A percentile compares a stretch with the other conserved stretches of the same genome.
Evolutionary conservation across 2,329 filamentous ascomycete genomes (phyloP).

Genomic region (Lachnellula occidentalis): DNA sequence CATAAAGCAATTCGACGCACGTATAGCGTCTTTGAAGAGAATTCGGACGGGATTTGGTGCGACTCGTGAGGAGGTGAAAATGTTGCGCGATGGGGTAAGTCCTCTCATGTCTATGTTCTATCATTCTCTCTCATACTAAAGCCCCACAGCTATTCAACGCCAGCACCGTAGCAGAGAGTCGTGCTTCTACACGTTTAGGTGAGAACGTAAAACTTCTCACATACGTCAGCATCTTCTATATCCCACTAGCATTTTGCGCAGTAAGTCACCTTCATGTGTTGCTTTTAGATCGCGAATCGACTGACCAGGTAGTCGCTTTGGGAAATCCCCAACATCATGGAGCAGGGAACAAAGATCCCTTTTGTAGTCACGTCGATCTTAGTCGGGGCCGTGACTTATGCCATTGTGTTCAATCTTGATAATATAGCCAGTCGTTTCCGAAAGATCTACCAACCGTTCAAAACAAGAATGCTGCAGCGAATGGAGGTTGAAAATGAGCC

Average conservation of each 20-base stretch:
- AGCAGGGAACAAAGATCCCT: neutral
- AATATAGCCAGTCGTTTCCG: neutral
- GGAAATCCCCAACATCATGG: neutral
- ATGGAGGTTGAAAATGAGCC: neutral
- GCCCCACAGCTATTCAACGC: neutral
- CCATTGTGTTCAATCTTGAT: slow-evolving; percentile 3
- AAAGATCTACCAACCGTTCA: neutral
- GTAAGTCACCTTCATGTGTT: neutral
- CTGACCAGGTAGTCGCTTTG: neutral
- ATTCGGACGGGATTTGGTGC: neutral
- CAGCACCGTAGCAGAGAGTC: neutral
- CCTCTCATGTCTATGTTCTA: neutral
- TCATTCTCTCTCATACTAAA: neutral
- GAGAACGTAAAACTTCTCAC: slow-evolving; percentile 2
- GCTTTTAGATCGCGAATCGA: neutral
- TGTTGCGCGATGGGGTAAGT: neutral
- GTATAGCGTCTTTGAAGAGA: neutral
- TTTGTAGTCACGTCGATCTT: slow-evolving; percentile 1
- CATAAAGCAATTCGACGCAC: neutral
- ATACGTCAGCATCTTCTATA: neutral
- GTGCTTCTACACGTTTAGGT: neutral
- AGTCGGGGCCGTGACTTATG: slow-evolving; percentile 2
- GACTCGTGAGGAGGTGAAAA: neutral
- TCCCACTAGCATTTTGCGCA: neutral
- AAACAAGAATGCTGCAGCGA: neutral